These are phyloP conservation scores for Lachancea meyersii DNA, from an alignment of 805 yeast genomes.

Conservation along the genomic window DNA sequence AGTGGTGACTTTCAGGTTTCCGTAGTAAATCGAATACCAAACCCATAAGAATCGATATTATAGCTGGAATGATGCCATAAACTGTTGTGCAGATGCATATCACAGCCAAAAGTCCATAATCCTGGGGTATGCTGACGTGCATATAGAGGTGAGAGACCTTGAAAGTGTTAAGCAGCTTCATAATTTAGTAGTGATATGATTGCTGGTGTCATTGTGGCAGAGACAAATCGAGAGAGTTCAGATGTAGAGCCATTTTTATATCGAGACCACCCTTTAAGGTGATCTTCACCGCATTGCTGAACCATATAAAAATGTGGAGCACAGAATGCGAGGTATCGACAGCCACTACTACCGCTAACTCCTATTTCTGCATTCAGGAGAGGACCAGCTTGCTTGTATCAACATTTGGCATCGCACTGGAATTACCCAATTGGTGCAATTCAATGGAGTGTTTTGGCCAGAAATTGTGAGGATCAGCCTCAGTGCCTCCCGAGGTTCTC, in stretches of 20 bases:
- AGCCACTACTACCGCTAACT: neutral
- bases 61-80: constrained; percentile 55
- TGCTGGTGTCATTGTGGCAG: too few relatives aligned
- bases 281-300: too few relatives aligned
- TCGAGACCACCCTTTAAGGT: too few relatives aligned
- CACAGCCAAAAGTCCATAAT: constrained; percentile 21
- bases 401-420: neutral
- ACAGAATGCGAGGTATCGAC: neutral
- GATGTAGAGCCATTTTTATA: too few relatives aligned
- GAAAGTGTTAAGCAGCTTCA: neutral
- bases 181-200: too few relatives aligned
- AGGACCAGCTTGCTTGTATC: neutral
- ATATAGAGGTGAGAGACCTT: constrained; percentile 17
- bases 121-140: constrained; percentile 19
- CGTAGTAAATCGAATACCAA: constrained; percentile 47
- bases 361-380: neutral
- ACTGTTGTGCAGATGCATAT: constrained; percentile 38
- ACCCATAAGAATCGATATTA: constrained; percentile 61
- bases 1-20: constrained; percentile 17
- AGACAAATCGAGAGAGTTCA: too few relatives aligned
- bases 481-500: neutral
- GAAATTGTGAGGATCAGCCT: neutral
- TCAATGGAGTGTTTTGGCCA: neutral
- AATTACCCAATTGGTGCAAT: constrained; percentile 6
- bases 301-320: neutral